Percentiles rank a stretch among this genome's conserved stretches.
phyloP scores from a whole-genome alignment of 305 asterid species.

The Euphrasia arctica region DNA sequence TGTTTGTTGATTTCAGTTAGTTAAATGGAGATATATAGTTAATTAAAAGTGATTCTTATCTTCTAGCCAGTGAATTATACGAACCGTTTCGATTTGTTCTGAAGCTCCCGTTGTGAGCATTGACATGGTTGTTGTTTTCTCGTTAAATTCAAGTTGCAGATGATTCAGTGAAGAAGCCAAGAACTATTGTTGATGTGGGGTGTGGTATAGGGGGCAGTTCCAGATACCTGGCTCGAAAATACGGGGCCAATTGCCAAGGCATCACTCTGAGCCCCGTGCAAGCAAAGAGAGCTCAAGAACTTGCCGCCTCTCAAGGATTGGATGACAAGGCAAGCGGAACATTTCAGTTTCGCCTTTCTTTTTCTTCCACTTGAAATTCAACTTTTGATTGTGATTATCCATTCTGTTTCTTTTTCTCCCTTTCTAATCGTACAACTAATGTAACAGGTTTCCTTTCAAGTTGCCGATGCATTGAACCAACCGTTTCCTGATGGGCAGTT shows the following conservation, averaged over 20 bases:
- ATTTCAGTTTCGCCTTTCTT: conserved; percentile 7
- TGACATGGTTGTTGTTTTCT: too few species aligned
- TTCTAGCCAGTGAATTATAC: neutral
- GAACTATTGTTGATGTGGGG: conserved; percentile 81
- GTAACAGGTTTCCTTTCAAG: conserved; percentile 74
- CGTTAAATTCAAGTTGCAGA: conserved; percentile 33
- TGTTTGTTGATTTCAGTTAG: neutral
- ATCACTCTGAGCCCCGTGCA: conserved; percentile 94
- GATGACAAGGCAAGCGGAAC: conserved; percentile 41
- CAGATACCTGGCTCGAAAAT: conserved; percentile 71
- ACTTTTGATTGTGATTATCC: neutral
- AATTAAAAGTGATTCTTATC: neutral
- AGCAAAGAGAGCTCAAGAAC: conserved; percentile 86
- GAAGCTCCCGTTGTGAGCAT: too few species aligned
- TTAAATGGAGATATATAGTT: too few species aligned
- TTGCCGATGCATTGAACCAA: conserved; percentile 94
- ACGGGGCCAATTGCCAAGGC: conserved; percentile 61
- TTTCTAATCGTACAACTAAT: neutral
- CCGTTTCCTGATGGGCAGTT: conserved; percentile 86
- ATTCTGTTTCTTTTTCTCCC: neutral
- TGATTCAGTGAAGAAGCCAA: conserved; percentile 47
- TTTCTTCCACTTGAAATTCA: neutral
- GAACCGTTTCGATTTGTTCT: too few species aligned
- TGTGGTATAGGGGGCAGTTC: conserved; percentile 99
- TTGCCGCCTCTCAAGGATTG: conserved; percentile 79